These are phyloP conservation scores for Beauveria pseudobassiana DNA, from an alignment of 2,329 filamentous ascomycete species.

Conservation along the genomic window DNA sequence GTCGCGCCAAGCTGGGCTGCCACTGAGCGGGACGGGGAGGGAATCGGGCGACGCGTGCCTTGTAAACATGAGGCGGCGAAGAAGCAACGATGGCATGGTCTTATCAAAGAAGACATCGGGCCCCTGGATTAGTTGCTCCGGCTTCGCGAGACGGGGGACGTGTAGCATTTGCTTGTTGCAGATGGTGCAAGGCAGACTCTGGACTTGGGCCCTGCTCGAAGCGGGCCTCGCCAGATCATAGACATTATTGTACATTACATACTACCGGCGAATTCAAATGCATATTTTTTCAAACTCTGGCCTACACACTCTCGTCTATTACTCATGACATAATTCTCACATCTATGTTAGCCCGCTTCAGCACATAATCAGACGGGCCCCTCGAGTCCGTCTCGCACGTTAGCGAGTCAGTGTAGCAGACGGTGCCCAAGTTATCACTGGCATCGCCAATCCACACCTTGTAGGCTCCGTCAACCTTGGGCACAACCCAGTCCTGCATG, in stretches of 20 bases:
- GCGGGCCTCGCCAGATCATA: background rate
- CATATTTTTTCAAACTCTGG: background rate
- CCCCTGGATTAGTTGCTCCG: no score
- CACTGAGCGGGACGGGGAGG: conserved; percentile 14
- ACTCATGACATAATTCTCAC: background rate
- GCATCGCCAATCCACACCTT: conserved; percentile 32
- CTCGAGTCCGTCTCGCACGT: conserved; percentile 19
- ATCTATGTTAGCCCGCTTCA: background rate
- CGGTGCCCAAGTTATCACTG: conserved; percentile 26
- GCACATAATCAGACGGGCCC: conserved; percentile 2
- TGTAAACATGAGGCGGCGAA: background rate
- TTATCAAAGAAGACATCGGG: no score
- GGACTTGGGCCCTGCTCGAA: background rate
- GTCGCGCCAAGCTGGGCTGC: conserved; percentile 35
- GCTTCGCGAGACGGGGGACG: no score
- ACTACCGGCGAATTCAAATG: background rate
- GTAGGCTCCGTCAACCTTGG: conserved; percentile 28
- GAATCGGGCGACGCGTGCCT: background rate
- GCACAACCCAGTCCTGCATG: conserved; percentile 60
- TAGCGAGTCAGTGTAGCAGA: conserved; percentile 24
- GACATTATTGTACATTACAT: conserved; percentile 1
- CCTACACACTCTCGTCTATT: background rate
- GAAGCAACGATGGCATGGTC: background rate
- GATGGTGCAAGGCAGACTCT: background rate
- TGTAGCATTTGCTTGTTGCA: background rate